These are phyloP conservation scores for Meyerozyma athensensis DNA, from an alignment of 1,139 yeast species.

Conservation along the genomic window DNA sequence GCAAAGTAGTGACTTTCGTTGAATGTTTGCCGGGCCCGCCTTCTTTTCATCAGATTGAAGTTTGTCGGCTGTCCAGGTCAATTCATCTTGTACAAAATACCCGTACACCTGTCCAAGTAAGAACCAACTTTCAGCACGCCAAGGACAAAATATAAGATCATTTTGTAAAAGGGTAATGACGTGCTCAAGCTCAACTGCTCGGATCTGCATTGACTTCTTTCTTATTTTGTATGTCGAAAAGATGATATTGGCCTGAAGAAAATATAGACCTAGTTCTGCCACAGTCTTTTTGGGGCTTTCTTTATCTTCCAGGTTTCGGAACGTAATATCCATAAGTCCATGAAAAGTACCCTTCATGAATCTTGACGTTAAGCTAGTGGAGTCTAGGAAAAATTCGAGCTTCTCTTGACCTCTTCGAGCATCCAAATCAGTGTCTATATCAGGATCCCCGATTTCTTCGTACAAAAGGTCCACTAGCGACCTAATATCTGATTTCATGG, in stretches of 20 bases:
- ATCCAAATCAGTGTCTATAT: constrained; percentile 28
- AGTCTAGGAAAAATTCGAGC: constrained; percentile 50
- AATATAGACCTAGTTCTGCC: constrained; percentile 57
- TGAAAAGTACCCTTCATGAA: constrained; percentile 52
- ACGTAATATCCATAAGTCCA: constrained; percentile 45
- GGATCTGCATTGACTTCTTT: constrained; percentile 71
- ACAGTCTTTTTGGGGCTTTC: constrained; percentile 13
- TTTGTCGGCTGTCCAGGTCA: constrained; percentile 88
- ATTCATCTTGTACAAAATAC: constrained; percentile 77
- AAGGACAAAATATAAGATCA: constrained; percentile 64
- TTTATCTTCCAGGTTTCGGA: constrained; percentile 30
- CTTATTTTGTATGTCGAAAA: constrained; percentile 62
- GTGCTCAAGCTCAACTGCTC: constrained; percentile 74
- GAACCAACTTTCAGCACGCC: constrained; percentile 82
- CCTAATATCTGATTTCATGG: constrained; percentile 67
- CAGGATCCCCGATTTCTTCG: constrained; percentile 70
- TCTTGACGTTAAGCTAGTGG: constrained; percentile 42
- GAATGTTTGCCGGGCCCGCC: constrained; percentile 56
- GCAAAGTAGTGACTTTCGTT: constrained; percentile 67
- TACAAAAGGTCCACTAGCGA: constrained; percentile 65
- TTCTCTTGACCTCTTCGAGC: constrained; percentile 39
- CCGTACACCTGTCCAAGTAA: constrained; percentile 79
- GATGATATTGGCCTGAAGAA: constrained; percentile 64
- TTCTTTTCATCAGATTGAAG: constrained; percentile 63
- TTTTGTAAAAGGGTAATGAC: constrained; percentile 61